Base-by-base conservation (phyloP, 192 early-diverging fungal species). In the Entomortierella parvispora region DNA sequence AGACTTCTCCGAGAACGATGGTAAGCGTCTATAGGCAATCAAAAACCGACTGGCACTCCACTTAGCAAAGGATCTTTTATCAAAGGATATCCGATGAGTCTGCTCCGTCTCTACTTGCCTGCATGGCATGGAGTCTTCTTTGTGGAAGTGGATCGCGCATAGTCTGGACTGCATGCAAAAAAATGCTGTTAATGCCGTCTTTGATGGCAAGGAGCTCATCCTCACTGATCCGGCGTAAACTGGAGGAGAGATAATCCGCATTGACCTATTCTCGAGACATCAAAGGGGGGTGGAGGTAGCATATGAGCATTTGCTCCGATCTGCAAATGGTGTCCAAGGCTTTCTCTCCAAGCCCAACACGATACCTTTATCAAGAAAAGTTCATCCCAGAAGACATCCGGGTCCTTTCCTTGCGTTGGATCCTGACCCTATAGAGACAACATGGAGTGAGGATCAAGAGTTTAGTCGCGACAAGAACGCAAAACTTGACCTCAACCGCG, bases 321-420 rank as follows among this genome's bases (percentile, higher is more conserved):
- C n/a, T 53, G 40, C 6, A 14, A 15, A 28, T 47, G 14, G 2
- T 61, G 42, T 31, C 45, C 47, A n/a, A n/a, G n/a, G n/a, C n/a
- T n/a, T 37, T 28, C 15, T 44, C 31, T 31, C 15, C 26, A 5
- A n/a, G 1, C 32, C 11, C 4, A 40, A 9, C 10, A 26, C 46
- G 18, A 17, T 6, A 77, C 74, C 80, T 82, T 82, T 40, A 84
- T 74, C 20, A 84, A 49, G 45, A 84, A 84, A 31, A 84, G 52
- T 37, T 82, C 77, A 33, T 68, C 69, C 83, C 83, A 84, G 48
- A 84, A 84, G 29, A 63, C 61, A 31, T 84, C 63, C 2, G 83
- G 69, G 40, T 80, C 74, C 43, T 59, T 69, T 31, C 72, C 71
- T n/a, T 64, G 58, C 1, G 71, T 66, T 58, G 83, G 83, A 55